phyloP scores from a whole-genome alignment of 768 basidiomycete species.

The Termitomyces eurrhizus region DNA sequence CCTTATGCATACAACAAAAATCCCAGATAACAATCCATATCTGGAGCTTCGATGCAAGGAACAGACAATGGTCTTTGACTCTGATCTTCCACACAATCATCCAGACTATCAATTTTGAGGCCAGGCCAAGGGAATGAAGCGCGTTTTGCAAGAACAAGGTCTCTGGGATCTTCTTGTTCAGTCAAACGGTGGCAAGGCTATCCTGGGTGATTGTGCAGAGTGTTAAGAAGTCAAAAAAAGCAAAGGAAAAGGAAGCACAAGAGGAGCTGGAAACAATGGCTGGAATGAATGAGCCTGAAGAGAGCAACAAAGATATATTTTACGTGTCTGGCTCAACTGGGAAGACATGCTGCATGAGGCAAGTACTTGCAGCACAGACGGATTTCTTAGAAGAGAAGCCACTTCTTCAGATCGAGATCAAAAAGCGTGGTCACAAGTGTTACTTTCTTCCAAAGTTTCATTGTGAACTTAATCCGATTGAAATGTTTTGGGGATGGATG shows the following conservation, averaged over 20 bases:
- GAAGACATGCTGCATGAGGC: not conserved
- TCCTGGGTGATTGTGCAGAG: not conserved
- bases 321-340: not conserved
- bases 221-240: not conserved
- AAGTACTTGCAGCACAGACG: not conserved
- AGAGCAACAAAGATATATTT: not conserved
- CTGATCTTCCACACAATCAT: not conserved
- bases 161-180: constrained; percentile 4
- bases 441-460: no score
- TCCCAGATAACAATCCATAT: constrained; percentile 17
- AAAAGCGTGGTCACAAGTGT: not conserved
- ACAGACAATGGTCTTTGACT: constrained; percentile 13
- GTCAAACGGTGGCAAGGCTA: not conserved
- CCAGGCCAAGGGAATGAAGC: constrained; percentile 10
- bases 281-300: not conserved
- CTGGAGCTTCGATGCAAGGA: constrained; percentile 12
- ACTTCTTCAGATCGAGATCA: constrained; percentile 10
- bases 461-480: no score
- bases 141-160: constrained; percentile 7
- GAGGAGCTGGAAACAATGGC: not conserved
- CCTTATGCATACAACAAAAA: constrained; percentile 13
- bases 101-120: constrained; percentile 9
- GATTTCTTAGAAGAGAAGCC: constrained; percentile 18
- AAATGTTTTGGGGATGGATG: constrained; percentile 3
- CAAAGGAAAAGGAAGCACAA: not conserved